Conservation (phyloP, 176 grass and related monocot genomes). For the Oryza officinalis region DNA sequence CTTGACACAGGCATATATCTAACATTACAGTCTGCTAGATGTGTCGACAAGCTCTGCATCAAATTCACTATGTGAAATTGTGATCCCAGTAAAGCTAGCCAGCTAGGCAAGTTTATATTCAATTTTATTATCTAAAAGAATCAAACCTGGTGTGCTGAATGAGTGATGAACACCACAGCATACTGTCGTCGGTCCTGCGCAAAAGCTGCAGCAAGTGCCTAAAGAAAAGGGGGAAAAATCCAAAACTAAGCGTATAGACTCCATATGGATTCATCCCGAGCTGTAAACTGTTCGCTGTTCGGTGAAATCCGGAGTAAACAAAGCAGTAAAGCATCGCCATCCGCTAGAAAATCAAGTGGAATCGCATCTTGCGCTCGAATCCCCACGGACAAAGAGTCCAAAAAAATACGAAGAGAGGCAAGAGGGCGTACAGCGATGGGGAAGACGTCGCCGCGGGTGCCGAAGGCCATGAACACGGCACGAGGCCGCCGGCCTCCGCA, state of each 20-base stretch:
- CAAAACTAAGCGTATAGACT: not conserved
- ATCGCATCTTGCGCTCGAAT: slow-evolving; percentile 16
- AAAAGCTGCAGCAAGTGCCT: slow-evolving; percentile 78
- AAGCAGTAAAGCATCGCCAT: not conserved
- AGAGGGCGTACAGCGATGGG: slow-evolving; percentile 63
- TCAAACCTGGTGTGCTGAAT: slow-evolving; percentile 73
- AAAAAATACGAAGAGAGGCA: not conserved
- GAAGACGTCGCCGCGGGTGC: slow-evolving; percentile 84
- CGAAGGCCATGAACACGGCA: slow-evolving; percentile 89
- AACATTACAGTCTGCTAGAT: slow-evolving; percentile 65
- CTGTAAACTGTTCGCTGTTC: not conserved
- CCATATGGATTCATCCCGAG: not conserved
- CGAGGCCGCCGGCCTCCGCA: slow-evolving; percentile 35
- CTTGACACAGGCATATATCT: slow-evolving; percentile 62
- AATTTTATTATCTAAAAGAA: not conserved
- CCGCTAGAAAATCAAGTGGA: slow-evolving; percentile 2
- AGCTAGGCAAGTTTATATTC: not conserved
- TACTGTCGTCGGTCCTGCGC: slow-evolving; percentile 64
- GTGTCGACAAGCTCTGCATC: slow-evolving; percentile 51
- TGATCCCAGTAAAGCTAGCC: not conserved
- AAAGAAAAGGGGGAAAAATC: not conserved
- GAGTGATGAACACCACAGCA: slow-evolving; percentile 69
- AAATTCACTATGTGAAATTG: slow-evolving; percentile 13
- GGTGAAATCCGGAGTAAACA: not conserved
- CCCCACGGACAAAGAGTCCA: not conserved